Evolutionary conservation across 2,329 filamentous ascomycete genomes (phyloP).

Genomic region (Trichoderma sp.): DNA sequence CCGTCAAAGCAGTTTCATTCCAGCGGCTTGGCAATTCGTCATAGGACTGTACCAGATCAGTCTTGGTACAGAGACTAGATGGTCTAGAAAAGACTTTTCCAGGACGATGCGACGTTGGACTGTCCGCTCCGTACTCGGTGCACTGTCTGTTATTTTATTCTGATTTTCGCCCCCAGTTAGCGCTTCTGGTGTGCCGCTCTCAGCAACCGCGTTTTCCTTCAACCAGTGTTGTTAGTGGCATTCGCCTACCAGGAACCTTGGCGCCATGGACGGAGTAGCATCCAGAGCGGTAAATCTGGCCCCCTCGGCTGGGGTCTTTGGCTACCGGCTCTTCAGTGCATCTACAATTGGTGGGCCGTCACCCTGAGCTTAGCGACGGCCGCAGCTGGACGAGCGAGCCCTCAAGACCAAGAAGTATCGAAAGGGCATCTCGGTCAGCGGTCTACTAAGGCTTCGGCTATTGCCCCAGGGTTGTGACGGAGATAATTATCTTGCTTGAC

Average conservation of each 20-base stretch:
- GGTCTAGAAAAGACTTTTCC: neutral
- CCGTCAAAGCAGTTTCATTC: neutral
- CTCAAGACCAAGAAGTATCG: neutral
- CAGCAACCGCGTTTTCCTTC: conserved; percentile 10
- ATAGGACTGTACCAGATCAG: neutral
- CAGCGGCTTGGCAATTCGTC: neutral
- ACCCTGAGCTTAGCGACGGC: conserved; percentile 25
- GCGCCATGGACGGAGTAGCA: conserved; percentile 11
- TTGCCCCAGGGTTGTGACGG: neutral
- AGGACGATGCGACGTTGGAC: neutral
- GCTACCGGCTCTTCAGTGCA: neutral
- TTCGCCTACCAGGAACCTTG: conserved; percentile 16
- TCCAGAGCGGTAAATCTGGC: conserved; percentile 18
- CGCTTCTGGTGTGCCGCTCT: neutral
- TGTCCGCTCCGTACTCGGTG: neutral
- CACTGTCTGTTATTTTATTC: conserved; percentile 3
- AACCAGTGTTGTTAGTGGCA: neutral
- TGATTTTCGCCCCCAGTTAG: neutral
- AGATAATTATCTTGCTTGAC: neutral
- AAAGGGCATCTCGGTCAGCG: conserved; percentile 20
- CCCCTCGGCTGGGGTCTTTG: conserved; percentile 8
- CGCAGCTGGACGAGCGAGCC: conserved; percentile 21
- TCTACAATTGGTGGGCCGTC: conserved; percentile 6
- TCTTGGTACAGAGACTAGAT: neutral
- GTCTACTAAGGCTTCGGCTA: neutral